These are phyloP conservation scores for Pseudogymnoascus sp. DNA, from an alignment of 2,329 filamentous ascomycete species.

Conservation along the genomic window DNA sequence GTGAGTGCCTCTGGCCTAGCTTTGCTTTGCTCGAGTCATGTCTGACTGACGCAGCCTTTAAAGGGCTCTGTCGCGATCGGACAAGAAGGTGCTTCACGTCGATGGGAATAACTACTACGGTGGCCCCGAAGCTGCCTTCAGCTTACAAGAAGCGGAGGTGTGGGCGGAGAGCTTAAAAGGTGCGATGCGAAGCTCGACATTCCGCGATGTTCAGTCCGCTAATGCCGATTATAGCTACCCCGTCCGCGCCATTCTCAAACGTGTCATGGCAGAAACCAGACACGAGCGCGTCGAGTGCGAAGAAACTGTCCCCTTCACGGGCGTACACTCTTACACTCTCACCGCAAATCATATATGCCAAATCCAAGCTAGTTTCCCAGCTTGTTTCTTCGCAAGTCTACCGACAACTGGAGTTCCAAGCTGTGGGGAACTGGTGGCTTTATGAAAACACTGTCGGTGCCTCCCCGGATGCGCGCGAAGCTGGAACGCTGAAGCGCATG, in stretches of 20 bases:
- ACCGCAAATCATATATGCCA: slow-evolving; percentile 79
- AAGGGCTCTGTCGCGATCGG: slow-evolving; percentile 87
- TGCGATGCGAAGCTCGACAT: slow-evolving; percentile 17
- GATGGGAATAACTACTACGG: slow-evolving; percentile 87
- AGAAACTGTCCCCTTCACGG: slow-evolving; percentile 54
- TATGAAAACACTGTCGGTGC: slow-evolving; percentile 32
- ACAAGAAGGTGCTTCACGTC: slow-evolving; percentile 84
- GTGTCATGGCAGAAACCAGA: slow-evolving; percentile 23
- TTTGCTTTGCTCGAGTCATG: slow-evolving; percentile 31
- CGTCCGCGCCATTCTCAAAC: slow-evolving; percentile 22
- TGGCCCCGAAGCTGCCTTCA: slow-evolving; percentile 75
- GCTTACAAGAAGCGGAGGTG: slow-evolving; percentile 68
- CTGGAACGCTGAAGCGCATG: slow-evolving; percentile 54
- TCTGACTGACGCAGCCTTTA: slow-evolving; percentile 65
- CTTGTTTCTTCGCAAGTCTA: slow-evolving; percentile 87
- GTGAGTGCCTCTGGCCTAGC: slow-evolving; percentile 38
- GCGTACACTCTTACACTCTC: slow-evolving; percentile 77
- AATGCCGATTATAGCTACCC: slow-evolving; percentile 13
- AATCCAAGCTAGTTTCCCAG: slow-evolving; percentile 66
- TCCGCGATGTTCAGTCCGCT: background rate
- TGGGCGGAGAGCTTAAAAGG: slow-evolving; percentile 52
- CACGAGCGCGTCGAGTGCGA: slow-evolving; percentile 27
- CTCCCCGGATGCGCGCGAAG: slow-evolving; percentile 18
- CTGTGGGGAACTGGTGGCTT: slow-evolving; percentile 89
- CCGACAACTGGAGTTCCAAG: slow-evolving; percentile 84